Percentiles rank a stretch among this genome's conserved stretches.
These are phyloP conservation scores for Ophiostoma angusticollis DNA, from an alignment of 2,329 filamentous ascomycete species.

Conservation along the genomic window DNA sequence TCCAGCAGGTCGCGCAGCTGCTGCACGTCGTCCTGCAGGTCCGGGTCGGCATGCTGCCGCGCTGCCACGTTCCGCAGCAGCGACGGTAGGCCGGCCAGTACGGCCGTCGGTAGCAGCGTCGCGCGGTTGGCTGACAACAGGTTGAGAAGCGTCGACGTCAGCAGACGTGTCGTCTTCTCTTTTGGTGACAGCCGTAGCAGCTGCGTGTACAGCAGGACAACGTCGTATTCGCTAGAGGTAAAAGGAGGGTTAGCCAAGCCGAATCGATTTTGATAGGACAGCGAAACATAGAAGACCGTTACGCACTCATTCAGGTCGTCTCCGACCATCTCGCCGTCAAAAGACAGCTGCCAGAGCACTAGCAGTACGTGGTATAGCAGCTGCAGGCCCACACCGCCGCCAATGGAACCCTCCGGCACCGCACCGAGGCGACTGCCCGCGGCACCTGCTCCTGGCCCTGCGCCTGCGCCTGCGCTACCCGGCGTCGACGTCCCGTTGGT, in stretches of 20 bases:
- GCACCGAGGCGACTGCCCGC: constrained; percentile 17
- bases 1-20: constrained; percentile 50
- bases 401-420: constrained; percentile 44
- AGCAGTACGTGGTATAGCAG: constrained; percentile 88
- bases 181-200: constrained; percentile 87
- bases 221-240: constrained; percentile 66
- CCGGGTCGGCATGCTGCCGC: constrained; percentile 51
- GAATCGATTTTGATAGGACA: not conserved
- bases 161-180: constrained; percentile 89
- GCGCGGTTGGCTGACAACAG: constrained; percentile 59
- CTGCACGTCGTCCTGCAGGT: constrained; percentile 50
- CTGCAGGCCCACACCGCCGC: constrained; percentile 81
- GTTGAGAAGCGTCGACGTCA: constrained; percentile 81
- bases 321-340: constrained; percentile 64
- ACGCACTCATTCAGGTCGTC: constrained; percentile 74
- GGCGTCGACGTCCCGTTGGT: too few relatives aligned
- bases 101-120: constrained; percentile 69
- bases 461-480: too few relatives aligned
- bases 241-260: not conserved
- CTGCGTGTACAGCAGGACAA: constrained; percentile 83
- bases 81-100: constrained; percentile 67
- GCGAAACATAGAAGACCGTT: not conserved
- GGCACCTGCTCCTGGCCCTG: too few relatives aligned
- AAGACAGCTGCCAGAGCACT: constrained; percentile 92
- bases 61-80: constrained; percentile 50